Percentiles rank a stretch among this genome's conserved stretches.
Evolutionary conservation across 2,329 filamentous ascomycete genomes (phyloP).

Genomic region (Leptographium wingfieldii): DNA sequence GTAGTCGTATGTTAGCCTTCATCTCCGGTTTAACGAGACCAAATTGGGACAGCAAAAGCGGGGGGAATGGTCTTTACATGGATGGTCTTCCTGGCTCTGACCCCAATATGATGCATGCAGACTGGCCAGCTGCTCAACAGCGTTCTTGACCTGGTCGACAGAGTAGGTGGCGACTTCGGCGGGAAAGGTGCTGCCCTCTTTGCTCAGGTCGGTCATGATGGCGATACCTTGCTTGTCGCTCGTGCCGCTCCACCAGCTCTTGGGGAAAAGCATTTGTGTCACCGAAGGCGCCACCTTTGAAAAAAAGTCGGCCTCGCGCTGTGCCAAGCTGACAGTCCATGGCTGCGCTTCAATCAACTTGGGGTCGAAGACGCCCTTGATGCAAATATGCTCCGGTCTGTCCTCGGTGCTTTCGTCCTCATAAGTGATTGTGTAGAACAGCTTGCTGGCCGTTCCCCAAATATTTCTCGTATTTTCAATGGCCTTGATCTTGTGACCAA

Average conservation of each 20-base stretch:
- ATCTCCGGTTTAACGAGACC: neutral
- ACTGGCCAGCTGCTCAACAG: conserved; percentile 22
- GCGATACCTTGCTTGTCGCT: conserved; percentile 43
- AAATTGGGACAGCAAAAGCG: neutral
- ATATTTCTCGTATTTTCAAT: neutral
- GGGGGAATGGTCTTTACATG: neutral
- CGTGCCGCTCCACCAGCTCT: conserved; percentile 14
- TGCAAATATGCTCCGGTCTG: conserved; percentile 10
- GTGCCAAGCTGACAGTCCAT: conserved; percentile 16
- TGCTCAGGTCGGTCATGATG: conserved; percentile 55
- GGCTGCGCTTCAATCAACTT: conserved; percentile 17
- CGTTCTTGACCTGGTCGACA: conserved; percentile 9
- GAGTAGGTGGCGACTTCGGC: conserved; percentile 21
- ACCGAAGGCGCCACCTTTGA: conserved; percentile 13
- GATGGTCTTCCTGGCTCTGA: neutral
- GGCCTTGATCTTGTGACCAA: neutral
- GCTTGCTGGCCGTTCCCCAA: conserved; percentile 1
- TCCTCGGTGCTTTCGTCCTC: neutral
- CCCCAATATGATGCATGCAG: conserved; percentile 19
- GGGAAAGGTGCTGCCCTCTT: conserved; percentile 35
- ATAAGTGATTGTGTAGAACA: conserved; percentile 2
- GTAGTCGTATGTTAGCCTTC: neutral
- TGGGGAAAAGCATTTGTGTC: conserved; percentile 14
- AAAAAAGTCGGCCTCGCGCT: conserved; percentile 14
- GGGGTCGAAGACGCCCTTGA: conserved; percentile 46